Percentiles rank a stretch among this genome's conserved stretches.
These are phyloP conservation scores for Hygrophorus pudorinus DNA, from an alignment of 768 basidiomycete species.

Conservation along the genomic window DNA sequence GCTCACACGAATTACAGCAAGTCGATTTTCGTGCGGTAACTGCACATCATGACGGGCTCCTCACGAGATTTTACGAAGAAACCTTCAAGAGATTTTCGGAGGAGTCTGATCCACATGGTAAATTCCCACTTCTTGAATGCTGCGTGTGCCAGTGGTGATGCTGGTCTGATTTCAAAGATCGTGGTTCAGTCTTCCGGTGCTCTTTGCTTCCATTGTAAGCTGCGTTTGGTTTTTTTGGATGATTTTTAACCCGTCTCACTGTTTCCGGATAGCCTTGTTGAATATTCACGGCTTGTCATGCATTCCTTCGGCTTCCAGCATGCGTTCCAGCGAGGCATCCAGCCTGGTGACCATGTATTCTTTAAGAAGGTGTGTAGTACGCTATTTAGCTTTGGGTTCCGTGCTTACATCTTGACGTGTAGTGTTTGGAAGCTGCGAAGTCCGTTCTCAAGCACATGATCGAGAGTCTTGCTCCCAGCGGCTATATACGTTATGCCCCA, in stretches of 20 bases:
- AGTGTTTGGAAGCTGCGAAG: slow-evolving; percentile 69
- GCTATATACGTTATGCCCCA: slow-evolving; percentile 70
- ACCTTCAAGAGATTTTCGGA: slow-evolving; percentile 52
- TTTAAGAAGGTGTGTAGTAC: slow-evolving; percentile 45
- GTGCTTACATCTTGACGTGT: slow-evolving; percentile 1
- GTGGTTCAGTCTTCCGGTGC: slow-evolving; percentile 49
- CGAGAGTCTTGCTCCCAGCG: slow-evolving; percentile 54
- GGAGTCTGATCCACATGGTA: slow-evolving; percentile 52
- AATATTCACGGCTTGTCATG: slow-evolving; percentile 76
- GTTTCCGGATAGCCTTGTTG: slow-evolving; percentile 43
- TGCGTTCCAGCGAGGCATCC: slow-evolving; percentile 62
- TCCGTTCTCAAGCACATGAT: slow-evolving; percentile 56
- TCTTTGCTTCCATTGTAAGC: slow-evolving; percentile 66
- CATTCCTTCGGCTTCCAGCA: slow-evolving; percentile 83
- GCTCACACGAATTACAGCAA: slow-evolving; percentile 28
- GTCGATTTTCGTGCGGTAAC: slow-evolving; percentile 63
- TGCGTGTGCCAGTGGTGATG: neutral
- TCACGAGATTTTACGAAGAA: slow-evolving; percentile 54
- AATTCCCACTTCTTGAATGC: slow-evolving; percentile 1
- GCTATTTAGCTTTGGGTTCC: neutral
- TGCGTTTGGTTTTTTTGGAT: neutral
- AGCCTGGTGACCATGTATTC: slow-evolving; percentile 51
- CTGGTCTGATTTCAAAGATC: slow-evolving; percentile 30
- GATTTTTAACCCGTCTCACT: slow-evolving; percentile 7
- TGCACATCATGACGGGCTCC: slow-evolving; percentile 43